Evolutionary conservation across 2,329 filamentous ascomycete genomes (phyloP).

Genomic region (Phaeosphaeria sp.): DNA sequence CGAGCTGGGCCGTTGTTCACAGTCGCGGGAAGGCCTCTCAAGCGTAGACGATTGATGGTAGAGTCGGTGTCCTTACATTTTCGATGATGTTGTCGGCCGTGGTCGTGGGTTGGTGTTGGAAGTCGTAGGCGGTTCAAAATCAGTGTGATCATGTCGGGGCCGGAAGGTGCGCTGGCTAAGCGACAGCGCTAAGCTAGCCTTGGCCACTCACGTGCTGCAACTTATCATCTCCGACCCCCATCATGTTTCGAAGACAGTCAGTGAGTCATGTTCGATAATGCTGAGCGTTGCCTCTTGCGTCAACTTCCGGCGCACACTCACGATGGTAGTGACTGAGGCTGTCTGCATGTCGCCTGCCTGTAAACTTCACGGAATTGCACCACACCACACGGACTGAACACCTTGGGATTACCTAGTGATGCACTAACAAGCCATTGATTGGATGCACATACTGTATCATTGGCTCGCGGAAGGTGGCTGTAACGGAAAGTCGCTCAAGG

Average conservation of each 20-base stretch:
- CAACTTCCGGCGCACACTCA: not conserved
- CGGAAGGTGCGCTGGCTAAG: conserved; percentile 13
- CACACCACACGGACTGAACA: not conserved
- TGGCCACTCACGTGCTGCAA: not conserved
- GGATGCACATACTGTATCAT: too few species aligned
- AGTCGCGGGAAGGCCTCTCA: conserved; percentile 26
- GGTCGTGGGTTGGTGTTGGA: conserved; percentile 40
- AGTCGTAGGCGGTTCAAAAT: conserved; percentile 11
- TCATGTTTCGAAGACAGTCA: not conserved
- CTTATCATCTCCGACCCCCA: not conserved
- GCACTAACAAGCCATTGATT: not conserved
- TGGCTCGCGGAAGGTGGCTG: not conserved
- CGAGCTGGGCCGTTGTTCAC: conserved; percentile 26
- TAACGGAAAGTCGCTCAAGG: conserved; percentile 8
- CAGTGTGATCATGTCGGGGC: conserved; percentile 9
- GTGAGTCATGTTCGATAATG: not conserved
- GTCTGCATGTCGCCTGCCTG: not conserved
- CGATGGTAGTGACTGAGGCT: not conserved
- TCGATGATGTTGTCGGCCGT: conserved; percentile 49
- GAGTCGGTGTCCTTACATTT: conserved; percentile 49
- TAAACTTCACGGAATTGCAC: not conserved
- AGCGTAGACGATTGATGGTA: conserved; percentile 10
- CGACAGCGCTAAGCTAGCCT: conserved; percentile 12
- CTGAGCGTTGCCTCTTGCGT: not conserved
- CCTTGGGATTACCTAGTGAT: not conserved